A percentile compares a stretch with the other conserved stretches of the same genome.
These are phyloP conservation scores for Venturia oleaginea DNA, from an alignment of 2,329 filamentous ascomycete species.

Conservation along the genomic window DNA sequence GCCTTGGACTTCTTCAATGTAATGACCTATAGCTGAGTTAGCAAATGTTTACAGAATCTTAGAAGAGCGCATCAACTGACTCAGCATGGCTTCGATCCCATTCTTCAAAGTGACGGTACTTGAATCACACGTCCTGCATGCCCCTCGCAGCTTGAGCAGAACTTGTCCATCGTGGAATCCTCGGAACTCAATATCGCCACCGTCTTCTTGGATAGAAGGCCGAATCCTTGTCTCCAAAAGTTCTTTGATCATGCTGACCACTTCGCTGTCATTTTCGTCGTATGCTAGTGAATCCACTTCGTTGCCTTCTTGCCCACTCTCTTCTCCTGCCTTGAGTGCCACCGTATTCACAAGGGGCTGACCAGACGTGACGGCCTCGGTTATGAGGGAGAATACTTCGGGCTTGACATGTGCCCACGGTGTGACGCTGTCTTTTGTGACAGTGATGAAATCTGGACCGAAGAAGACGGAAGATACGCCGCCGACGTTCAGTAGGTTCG, in stretches of 20 bases:
- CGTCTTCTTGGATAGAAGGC: slow-evolving; percentile 94
- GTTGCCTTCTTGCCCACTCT: slow-evolving; percentile 40
- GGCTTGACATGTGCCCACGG: slow-evolving; percentile 94
- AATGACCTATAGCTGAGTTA: slow-evolving; percentile 24
- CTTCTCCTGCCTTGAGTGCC: slow-evolving; percentile 47
- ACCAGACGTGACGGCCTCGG: slow-evolving; percentile 78
- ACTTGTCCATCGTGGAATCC: slow-evolving; percentile 84
- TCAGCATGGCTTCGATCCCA: slow-evolving; percentile 92
- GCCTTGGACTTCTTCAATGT: slow-evolving; percentile 93
- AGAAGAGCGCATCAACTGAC: slow-evolving; percentile 55
- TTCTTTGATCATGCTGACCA: slow-evolving; percentile 98
- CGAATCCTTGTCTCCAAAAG: slow-evolving; percentile 89
- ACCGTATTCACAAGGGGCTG: slow-evolving; percentile 68
- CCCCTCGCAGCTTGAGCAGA: slow-evolving; percentile 77
- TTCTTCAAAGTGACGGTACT: slow-evolving; percentile 96
- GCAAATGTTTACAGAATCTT: slow-evolving; percentile 6
- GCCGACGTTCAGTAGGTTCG: slow-evolving; percentile 84
- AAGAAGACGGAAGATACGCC: slow-evolving; percentile 94
- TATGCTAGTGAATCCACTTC: slow-evolving; percentile 67
- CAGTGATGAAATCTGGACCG: slow-evolving; percentile 90
- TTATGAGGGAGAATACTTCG: slow-evolving; percentile 91
- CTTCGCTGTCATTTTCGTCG: slow-evolving; percentile 85
- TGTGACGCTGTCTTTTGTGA: slow-evolving; percentile 79
- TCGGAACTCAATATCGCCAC: slow-evolving; percentile 91
- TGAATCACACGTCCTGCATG: slow-evolving; percentile 91